Conservation (phyloP, 2,329 filamentous ascomycete genomes). For the Alternaria viburni region DNA sequence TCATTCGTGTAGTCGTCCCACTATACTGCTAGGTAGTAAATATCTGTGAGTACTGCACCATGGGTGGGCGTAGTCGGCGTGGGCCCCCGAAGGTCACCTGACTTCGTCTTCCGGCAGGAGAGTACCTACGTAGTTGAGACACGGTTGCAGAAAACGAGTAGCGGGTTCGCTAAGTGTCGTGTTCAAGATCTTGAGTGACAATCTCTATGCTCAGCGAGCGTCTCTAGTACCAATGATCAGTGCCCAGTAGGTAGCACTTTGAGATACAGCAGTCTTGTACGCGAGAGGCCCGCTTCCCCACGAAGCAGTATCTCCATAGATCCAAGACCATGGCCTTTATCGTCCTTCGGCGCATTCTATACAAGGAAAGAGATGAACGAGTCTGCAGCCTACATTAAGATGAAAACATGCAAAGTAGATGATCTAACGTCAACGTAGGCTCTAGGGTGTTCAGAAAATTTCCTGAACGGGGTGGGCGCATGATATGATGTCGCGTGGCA, state of each 20-base stretch:
- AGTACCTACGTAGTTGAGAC: not conserved
- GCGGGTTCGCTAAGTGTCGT: not conserved
- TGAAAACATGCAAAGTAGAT: not conserved
- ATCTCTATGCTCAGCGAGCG: not conserved
- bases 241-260: not conserved
- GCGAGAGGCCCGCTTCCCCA: not conserved
- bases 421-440: not conserved
- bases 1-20: not conserved
- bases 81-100: not conserved
- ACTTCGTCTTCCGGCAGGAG: not conserved
- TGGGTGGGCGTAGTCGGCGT: not conserved
- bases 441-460: not conserved
- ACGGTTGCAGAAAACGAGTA: not conserved
- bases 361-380: not conserved
- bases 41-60: not conserved
- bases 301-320: not conserved
- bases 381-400: not conserved
- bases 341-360: not conserved
- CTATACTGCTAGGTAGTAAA: not conserved
- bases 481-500: not conserved
- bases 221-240: not conserved
- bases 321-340: not conserved
- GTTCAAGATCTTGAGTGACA: not conserved
- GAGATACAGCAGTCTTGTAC: not conserved
- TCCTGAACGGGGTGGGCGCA: not conserved